These are phyloP conservation scores for Penicillium cataractarum DNA, from an alignment of 495 filamentous ascomycete genomes.

Conservation along the genomic window DNA sequence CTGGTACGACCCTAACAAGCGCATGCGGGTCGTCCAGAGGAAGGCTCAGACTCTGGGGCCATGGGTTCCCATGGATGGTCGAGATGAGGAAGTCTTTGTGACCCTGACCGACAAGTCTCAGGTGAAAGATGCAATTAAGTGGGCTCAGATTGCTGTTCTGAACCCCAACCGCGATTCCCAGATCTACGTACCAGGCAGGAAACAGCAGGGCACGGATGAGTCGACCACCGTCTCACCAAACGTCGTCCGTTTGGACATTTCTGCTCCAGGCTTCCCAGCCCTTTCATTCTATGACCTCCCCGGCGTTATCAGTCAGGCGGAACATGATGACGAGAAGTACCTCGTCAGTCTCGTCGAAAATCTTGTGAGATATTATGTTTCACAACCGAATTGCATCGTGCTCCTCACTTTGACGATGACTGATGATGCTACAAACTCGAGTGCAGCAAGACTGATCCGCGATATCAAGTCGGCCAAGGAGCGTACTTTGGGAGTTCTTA, in stretches of 20 bases:
- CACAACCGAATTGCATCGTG: constrained; percentile 66
- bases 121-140: constrained; percentile 61
- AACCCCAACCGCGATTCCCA: constrained; percentile 55
- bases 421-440: constrained; percentile 70
- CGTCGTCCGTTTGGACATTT: constrained; percentile 72
- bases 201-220: constrained; percentile 29
- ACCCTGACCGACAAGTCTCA: constrained; percentile 45
- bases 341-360: constrained; percentile 69
- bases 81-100: constrained; percentile 46
- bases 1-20: constrained; percentile 34
- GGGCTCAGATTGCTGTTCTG: constrained; percentile 73
- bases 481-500: constrained; percentile 76
- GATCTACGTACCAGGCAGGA: constrained; percentile 52
- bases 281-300: constrained; percentile 82
- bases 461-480: constrained; percentile 55
- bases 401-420: constrained; percentile 77
- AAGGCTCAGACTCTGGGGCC: constrained; percentile 44
- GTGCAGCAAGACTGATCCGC: constrained; percentile 64
- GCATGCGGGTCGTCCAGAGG: constrained; percentile 2
- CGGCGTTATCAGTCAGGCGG: constrained; percentile 70
- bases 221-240: constrained; percentile 66
- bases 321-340: constrained; percentile 63
- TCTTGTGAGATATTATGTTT: constrained; percentile 68
- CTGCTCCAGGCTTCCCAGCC: constrained; percentile 66
- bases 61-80: constrained; percentile 40